These are phyloP conservation scores for Cryptococcus sp. DNA, from an alignment of 1,284 basidiomycete species.

Conservation along the genomic window DNA sequence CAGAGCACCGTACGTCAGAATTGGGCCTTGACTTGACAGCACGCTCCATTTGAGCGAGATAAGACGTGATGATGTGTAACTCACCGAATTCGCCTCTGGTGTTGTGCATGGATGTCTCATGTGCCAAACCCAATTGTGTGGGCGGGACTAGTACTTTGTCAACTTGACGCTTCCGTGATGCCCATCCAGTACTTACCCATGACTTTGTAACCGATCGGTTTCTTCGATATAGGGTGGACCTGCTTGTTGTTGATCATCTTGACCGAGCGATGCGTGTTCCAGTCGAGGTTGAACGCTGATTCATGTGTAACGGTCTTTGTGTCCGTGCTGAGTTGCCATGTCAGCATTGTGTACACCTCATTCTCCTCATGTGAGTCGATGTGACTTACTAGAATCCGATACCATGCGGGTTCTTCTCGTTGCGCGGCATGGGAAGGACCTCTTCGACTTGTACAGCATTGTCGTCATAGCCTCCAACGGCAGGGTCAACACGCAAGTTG, in stretches of 20 bases:
- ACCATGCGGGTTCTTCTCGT: conserved; percentile 28
- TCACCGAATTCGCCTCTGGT: conserved; percentile 27
- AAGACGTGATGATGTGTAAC: background rate
- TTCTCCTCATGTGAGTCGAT: conserved; percentile 48
- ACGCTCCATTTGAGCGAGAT: too few species aligned
- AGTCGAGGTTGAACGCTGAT: background rate
- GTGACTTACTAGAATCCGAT: conserved; percentile 40
- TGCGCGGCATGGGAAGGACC: conserved; percentile 45
- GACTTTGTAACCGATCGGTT: conserved; percentile 52
- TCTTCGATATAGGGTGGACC: conserved; percentile 47
- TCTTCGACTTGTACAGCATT: conserved; percentile 50
- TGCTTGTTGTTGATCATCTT: conserved; percentile 42
- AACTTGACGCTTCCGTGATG: too few species aligned
- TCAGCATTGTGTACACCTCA: conserved; percentile 41
- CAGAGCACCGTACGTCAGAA: conserved; percentile 46
- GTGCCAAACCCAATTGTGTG: conserved; percentile 51
- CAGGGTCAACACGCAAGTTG: conserved; percentile 49
- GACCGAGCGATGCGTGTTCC: conserved; percentile 7
- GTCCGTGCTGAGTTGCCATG: conserved; percentile 43
- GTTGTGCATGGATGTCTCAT: conserved; percentile 48
- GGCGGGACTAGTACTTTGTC: conserved; percentile 37
- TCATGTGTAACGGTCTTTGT: conserved; percentile 44
- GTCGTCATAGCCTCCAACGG: conserved; percentile 50
- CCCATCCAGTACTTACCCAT: too few species aligned
- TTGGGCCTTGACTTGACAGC: too few species aligned